A percentile compares a stretch with the other conserved stretches of the same genome.
phyloP scores from a whole-genome alignment of 176 grass and related monocot genomes.

The Neostapfia colusana region DNA sequence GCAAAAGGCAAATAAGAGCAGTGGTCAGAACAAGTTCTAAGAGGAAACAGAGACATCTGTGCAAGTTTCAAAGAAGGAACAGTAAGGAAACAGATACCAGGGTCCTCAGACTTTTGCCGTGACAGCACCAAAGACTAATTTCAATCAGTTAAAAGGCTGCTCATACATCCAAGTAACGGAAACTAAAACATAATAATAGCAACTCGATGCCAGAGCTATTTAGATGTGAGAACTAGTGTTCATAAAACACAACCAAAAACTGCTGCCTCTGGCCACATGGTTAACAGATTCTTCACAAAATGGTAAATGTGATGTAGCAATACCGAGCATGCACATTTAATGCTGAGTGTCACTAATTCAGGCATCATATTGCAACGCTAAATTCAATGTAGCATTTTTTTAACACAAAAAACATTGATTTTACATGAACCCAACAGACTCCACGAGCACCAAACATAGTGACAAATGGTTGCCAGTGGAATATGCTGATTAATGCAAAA shows the following conservation, averaged over 20 bases:
- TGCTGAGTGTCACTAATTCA: background rate
- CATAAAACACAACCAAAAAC: background rate
- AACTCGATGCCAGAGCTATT: background rate
- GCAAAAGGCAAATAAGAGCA: conserved; percentile 3
- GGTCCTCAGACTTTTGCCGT: background rate
- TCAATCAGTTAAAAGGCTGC: background rate
- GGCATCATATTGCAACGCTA: background rate
- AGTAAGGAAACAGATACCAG: conserved; percentile 4
- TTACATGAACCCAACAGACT: background rate
- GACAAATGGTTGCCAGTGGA: background rate
- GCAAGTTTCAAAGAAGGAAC: background rate
- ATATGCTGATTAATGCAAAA: too few relatives aligned
- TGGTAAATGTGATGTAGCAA: too few relatives aligned
- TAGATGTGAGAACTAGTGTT: background rate
- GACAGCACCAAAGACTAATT: background rate
- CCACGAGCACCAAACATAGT: background rate
- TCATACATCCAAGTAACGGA: background rate
- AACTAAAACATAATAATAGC: background rate
- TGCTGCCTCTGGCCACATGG: background rate
- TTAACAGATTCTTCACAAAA: background rate
- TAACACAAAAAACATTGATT: background rate
- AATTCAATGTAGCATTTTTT: background rate
- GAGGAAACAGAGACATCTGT: background rate
- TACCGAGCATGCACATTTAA: background rate
- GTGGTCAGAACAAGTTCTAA: conserved; percentile 11